Conservation (phyloP, 805 yeast species). For the Barnettozyma vustinii region DNA sequence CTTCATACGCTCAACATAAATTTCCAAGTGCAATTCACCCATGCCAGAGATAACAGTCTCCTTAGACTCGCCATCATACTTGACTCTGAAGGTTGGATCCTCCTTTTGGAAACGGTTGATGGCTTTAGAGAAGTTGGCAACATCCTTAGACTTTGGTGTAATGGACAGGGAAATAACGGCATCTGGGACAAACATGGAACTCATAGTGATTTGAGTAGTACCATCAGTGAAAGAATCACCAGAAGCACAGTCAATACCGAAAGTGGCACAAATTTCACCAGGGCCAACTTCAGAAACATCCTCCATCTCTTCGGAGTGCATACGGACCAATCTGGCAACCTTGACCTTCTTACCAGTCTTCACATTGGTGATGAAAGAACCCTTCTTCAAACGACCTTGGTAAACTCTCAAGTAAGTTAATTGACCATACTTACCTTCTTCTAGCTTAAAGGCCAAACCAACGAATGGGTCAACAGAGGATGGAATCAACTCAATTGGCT, state of each 20-base stretch:
- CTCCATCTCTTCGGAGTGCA: slow-evolving; percentile 99
- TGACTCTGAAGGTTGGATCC: slow-evolving; percentile 96
- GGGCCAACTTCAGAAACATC: slow-evolving; percentile 93
- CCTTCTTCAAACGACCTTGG: slow-evolving; percentile 92
- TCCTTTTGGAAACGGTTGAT: slow-evolving; percentile 96
- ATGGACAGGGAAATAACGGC: slow-evolving; percentile 94
- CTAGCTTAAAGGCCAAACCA: slow-evolving; percentile 97
- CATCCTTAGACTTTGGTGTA: slow-evolving; percentile 81
- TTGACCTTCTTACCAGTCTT: slow-evolving; percentile 91
- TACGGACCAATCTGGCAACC: slow-evolving; percentile 89
- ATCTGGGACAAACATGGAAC: slow-evolving; percentile 98
- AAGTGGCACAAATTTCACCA: slow-evolving; percentile 99
- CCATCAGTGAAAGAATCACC: slow-evolving; percentile 97
- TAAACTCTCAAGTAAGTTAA: slow-evolving; percentile 94
- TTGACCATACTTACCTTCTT: slow-evolving; percentile 98
- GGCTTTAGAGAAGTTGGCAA: slow-evolving; percentile 90
- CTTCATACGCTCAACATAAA: slow-evolving; percentile 96
- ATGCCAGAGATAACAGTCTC: slow-evolving; percentile 94
- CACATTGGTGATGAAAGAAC: slow-evolving; percentile 80
- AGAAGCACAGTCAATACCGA: slow-evolving; percentile 97
- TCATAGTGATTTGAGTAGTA: slow-evolving; percentile 75
- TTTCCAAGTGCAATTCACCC: slow-evolving; percentile 97
- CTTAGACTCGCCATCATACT: slow-evolving; percentile 83
- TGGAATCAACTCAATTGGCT: slow-evolving; percentile 70
- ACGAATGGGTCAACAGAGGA: slow-evolving; percentile 76